Conservation (phyloP, 176 grass and related monocot species). For the Chloris gayana region DNA sequence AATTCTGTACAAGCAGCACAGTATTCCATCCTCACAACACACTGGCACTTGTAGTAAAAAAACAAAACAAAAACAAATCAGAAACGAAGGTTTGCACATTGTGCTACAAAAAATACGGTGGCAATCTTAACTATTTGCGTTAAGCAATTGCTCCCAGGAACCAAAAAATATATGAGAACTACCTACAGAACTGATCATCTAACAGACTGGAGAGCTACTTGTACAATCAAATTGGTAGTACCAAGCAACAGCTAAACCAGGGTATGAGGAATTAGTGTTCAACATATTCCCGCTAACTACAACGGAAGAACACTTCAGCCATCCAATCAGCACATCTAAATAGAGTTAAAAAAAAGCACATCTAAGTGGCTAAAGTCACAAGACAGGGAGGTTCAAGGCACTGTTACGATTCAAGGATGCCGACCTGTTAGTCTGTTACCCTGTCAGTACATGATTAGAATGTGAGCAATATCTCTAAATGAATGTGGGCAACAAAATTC, state of each 20-base stretch:
- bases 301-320: background rate
- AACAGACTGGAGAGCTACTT: background rate
- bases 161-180: background rate
- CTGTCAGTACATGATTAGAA: background rate
- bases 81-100: no score
- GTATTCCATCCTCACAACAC: background rate
- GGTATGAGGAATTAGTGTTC: background rate
- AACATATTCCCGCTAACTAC: background rate
- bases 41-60: background rate
- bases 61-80: no score
- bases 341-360: background rate
- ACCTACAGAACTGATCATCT: background rate
- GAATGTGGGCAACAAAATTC: background rate
- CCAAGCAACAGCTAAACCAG: no score
- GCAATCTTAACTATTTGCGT: background rate
- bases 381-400: background rate
- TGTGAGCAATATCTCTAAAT: background rate
- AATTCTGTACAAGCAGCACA: background rate
- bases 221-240: background rate
- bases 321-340: no score
- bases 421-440: no score
- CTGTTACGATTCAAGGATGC: no score
- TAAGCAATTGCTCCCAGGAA: constrained; percentile 1
- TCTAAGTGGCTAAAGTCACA: background rate
- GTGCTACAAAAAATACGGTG: no score